Percentiles rank a stretch among this genome's conserved stretches.
Evolutionary conservation across 129 eudicot genomes (phyloP).

Genomic region (Centella asiatica): DNA sequence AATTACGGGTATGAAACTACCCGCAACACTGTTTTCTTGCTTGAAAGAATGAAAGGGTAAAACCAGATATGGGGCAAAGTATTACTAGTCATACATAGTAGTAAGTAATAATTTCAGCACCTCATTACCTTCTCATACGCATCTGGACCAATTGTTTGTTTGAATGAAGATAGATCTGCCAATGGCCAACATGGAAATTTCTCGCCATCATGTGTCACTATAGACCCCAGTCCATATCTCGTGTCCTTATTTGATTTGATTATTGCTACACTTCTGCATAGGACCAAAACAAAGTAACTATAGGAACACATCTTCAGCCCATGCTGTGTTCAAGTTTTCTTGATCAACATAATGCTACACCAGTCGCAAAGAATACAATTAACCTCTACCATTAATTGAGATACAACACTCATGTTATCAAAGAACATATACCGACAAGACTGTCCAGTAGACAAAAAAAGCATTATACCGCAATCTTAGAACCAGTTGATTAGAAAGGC

Average conservation of each 20-base stretch:
- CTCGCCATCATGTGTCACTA: constrained; percentile 93
- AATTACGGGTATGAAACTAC: background rate
- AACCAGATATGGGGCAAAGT: too few species aligned
- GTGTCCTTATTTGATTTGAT: constrained; percentile 89
- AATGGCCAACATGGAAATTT: constrained; percentile 87
- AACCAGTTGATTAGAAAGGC: too few species aligned
- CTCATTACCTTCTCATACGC: constrained; percentile 73
- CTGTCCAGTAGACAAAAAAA: too few species aligned
- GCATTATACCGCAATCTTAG: too few species aligned
- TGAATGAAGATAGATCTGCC: constrained; percentile 65
- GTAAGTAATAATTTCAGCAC: too few species aligned
- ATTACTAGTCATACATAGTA: too few species aligned
- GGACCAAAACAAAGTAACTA: background rate
- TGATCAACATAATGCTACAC: background rate
- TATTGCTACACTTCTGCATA: constrained; percentile 68
- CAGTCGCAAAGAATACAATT: too few species aligned
- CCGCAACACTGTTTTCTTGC: background rate
- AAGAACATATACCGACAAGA: too few species aligned
- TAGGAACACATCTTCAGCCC: background rate
- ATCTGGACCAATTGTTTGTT: constrained; percentile 58
- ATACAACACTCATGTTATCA: too few species aligned
- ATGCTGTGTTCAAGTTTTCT: background rate
- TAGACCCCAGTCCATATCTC: constrained; percentile 72
- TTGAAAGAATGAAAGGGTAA: background rate
- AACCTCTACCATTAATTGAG: too few species aligned